phyloP scores from a whole-genome alignment of 768 basidiomycete genomes.

The Floccularia luteovirens region DNA sequence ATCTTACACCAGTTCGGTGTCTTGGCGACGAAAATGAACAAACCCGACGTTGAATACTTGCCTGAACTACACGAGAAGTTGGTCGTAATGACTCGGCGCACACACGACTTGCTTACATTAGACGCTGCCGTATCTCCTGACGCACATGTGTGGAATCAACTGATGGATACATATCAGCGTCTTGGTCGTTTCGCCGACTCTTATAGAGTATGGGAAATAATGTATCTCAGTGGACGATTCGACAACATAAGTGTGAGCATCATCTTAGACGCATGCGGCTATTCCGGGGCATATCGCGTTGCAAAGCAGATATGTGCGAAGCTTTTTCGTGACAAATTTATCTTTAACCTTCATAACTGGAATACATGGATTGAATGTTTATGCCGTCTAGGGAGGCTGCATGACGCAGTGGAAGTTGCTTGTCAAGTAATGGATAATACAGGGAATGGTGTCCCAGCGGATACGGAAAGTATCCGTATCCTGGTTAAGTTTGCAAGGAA shows the following conservation, averaged over 20 bases:
- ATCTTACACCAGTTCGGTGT: slow-evolving; percentile 50
- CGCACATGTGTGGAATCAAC: slow-evolving; percentile 62
- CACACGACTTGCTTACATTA: slow-evolving; percentile 72
- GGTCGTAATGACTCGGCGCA: slow-evolving; percentile 44
- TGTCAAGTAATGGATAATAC: slow-evolving; percentile 56
- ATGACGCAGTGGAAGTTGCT: slow-evolving; percentile 59
- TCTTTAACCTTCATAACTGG: slow-evolving; percentile 65
- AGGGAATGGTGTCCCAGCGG: slow-evolving; percentile 34
- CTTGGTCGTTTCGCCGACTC: slow-evolving; percentile 64
- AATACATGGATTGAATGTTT: slow-evolving; percentile 80
- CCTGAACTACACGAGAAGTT: slow-evolving; percentile 22
- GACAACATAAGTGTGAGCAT: slow-evolving; percentile 68
- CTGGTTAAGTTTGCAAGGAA: slow-evolving; percentile 47
- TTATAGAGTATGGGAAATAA: slow-evolving; percentile 73
- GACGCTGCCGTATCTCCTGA: slow-evolving; percentile 75
- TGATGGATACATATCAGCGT: slow-evolving; percentile 89
- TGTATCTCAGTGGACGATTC: slow-evolving; percentile 50
- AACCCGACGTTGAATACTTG: slow-evolving; percentile 8
- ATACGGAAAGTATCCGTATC: slow-evolving; percentile 40
- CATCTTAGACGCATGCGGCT: slow-evolving; percentile 80
- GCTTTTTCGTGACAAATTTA: slow-evolving; percentile 40
- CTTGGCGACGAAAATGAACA: slow-evolving; percentile 26
- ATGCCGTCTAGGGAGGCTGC: slow-evolving; percentile 59
- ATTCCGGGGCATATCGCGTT: slow-evolving; percentile 37
- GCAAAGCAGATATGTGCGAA: slow-evolving; percentile 50